Evolutionary conservation across 495 filamentous ascomycete genomes (phyloP).

Genomic region (Trichoderma orchidacearum): DNA sequence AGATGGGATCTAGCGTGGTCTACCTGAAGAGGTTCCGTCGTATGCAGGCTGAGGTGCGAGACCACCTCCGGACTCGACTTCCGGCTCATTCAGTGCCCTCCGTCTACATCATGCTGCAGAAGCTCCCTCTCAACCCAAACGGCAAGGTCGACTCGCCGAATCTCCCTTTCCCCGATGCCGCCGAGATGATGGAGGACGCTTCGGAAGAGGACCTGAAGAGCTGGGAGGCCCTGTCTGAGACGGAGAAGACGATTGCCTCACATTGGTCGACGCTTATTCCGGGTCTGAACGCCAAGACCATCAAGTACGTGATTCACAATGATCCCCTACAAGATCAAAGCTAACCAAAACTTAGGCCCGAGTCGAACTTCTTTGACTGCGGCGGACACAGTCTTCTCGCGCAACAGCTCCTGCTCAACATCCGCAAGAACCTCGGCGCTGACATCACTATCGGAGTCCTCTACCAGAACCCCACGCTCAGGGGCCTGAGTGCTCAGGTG

Average conservation of each 20-base stretch:
- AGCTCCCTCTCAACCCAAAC: slow-evolving; percentile 84
- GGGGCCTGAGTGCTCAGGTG: slow-evolving; percentile 59
- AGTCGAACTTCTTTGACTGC: slow-evolving; percentile 72
- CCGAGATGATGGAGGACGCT: slow-evolving; percentile 29
- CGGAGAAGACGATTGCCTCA: slow-evolving; percentile 20
- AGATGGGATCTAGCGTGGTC: slow-evolving; percentile 27
- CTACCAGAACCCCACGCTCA: slow-evolving; percentile 62
- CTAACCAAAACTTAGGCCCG: slow-evolving; percentile 18
- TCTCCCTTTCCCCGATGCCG: slow-evolving; percentile 79
- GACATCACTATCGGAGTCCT: slow-evolving; percentile 66
- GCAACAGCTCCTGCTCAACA: slow-evolving; percentile 62
- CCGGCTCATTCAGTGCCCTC: slow-evolving; percentile 70
- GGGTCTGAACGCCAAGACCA: slow-evolving; percentile 41
- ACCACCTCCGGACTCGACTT: slow-evolving; percentile 61
- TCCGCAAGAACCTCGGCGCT: slow-evolving; percentile 48
- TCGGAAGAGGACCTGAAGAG: slow-evolving; percentile 55
- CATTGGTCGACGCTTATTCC: slow-evolving; percentile 34
- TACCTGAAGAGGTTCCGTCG: slow-evolving; percentile 48
- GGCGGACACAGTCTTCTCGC: slow-evolving; percentile 83
- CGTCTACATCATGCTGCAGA: slow-evolving; percentile 64
- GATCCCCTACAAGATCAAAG: background rate
- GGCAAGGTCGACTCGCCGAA: slow-evolving; percentile 88
- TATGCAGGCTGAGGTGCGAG: slow-evolving; percentile 60
- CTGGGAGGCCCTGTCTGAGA: slow-evolving; percentile 45
- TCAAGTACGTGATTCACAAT: slow-evolving; percentile 20